Conservation (phyloP, 139 green algal species). For the Coccomyxa sp. region DNA sequence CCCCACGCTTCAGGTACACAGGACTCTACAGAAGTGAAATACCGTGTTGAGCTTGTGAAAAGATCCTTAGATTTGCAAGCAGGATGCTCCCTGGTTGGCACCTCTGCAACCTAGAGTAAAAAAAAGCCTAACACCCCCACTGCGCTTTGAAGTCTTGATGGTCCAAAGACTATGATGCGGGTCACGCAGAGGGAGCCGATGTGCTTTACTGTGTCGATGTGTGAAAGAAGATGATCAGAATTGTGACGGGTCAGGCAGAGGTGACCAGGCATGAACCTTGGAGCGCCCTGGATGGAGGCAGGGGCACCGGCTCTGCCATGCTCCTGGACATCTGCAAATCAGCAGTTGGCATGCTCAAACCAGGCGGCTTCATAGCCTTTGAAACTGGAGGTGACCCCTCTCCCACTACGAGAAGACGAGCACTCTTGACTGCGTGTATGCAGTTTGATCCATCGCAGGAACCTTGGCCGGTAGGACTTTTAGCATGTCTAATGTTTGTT, state of each 20-base stretch:
- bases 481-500: too few relatives aligned
- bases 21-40: too few relatives aligned
- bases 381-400: slow-evolving; percentile 69
- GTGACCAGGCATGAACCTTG: slow-evolving; percentile 79
- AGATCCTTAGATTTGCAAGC: background rate
- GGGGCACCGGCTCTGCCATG: slow-evolving; percentile 53
- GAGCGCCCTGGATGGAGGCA: slow-evolving; percentile 76
- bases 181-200: slow-evolving; percentile 73
- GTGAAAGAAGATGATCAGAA: too few relatives aligned
- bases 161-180: background rate
- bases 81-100: background rate
- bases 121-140: background rate
- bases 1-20: slow-evolving; percentile 43
- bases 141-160: background rate
- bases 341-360: slow-evolving; percentile 35
- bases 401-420: slow-evolving; percentile 35
- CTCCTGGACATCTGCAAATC: slow-evolving; percentile 44
- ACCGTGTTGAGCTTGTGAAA: too few relatives aligned
- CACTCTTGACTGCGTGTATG: background rate
- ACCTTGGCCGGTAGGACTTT: too few relatives aligned
- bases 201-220: too few relatives aligned
- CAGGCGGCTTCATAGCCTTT: slow-evolving; percentile 65
- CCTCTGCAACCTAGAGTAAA: background rate
- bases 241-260: slow-evolving; percentile 49
- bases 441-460: slow-evolving; percentile 7